phyloP scores from a whole-genome alignment of 345 rosid genomes.

The Syzygium aromaticum region DNA sequence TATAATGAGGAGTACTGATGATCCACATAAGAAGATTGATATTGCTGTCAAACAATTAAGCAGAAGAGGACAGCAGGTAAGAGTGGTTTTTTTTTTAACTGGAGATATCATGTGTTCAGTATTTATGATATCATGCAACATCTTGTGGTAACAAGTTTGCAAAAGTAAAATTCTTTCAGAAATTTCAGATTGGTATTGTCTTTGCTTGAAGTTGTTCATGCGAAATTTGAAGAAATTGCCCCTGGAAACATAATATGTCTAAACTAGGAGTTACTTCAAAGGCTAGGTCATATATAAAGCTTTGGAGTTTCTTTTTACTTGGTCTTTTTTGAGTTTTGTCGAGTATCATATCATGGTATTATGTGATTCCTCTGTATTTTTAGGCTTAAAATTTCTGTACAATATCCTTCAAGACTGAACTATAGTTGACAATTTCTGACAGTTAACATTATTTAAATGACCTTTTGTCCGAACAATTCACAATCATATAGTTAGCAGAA shows the following conservation, averaged over 20 bases:
- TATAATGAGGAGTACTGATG: slow-evolving; percentile 45
- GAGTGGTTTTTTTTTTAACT: neutral
- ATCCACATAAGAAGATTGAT: slow-evolving; percentile 59
- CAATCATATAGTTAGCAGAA: neutral
- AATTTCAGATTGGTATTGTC: neutral
- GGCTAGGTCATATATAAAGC: neutral
- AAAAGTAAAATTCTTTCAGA: neutral
- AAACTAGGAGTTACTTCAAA: neutral
- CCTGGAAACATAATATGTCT: neutral
- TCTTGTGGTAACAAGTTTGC: neutral
- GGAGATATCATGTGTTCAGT: neutral
- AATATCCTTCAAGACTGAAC: neutral
- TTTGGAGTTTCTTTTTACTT: neutral
- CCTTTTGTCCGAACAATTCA: neutral
- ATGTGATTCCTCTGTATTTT: neutral
- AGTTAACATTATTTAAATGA: neutral
- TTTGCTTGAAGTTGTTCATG: neutral
- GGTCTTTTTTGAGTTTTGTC: neutral
- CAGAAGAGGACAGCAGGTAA: slow-evolving; percentile 85
- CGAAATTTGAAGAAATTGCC: neutral
- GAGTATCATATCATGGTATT: neutral
- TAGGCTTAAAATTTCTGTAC: neutral
- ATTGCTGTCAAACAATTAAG: slow-evolving; percentile 93
- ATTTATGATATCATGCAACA: neutral
- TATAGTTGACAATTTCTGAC: neutral